Evolutionary conservation across 768 basidiomycete genomes (phyloP).

Genomic region (Boletellus sp.): DNA sequence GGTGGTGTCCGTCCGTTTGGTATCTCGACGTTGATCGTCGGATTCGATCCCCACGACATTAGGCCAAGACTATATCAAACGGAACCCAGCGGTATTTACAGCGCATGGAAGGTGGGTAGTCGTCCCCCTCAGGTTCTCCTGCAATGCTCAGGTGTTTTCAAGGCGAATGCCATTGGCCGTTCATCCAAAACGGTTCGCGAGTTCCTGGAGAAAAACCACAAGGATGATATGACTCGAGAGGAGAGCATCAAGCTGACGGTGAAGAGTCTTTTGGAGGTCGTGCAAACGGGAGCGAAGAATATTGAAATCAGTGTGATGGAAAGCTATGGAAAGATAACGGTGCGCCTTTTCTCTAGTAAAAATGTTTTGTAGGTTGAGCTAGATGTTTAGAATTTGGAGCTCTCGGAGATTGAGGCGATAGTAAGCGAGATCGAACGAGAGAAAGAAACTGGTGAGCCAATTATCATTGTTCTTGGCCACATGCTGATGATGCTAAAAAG

Average conservation of each 20-base stretch:
- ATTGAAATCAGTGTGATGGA: conserved; percentile 99
- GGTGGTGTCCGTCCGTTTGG: conserved; percentile 98
- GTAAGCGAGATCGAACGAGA: conserved; percentile 93
- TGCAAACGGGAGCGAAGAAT: conserved; percentile 99
- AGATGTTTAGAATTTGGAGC: conserved; percentile 67
- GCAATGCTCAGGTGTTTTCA: not conserved
- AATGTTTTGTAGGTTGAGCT: not conserved
- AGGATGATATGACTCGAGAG: conserved; percentile 81
- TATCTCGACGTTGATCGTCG: conserved; percentile 93
- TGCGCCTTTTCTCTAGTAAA: conserved; percentile 33
- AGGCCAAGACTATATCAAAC: conserved; percentile 92
- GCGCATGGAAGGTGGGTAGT: conserved; percentile 88
- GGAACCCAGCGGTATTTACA: conserved; percentile 97
- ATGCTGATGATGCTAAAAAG: conserved; percentile 40
- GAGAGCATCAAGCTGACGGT: conserved; percentile 94
- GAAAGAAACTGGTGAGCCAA: conserved; percentile 81
- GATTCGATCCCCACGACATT: conserved; percentile 91
- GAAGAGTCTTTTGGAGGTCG: conserved; percentile 94
- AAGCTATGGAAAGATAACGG: conserved; percentile 88
- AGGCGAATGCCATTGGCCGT: conserved; percentile 98
- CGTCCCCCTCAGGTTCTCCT: not conserved
- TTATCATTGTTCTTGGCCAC: not conserved
- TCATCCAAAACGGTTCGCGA: conserved; percentile 98
- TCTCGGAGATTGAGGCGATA: conserved; percentile 85
- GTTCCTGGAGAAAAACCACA: conserved; percentile 97